A percentile compares a stretch with the other conserved stretches of the same genome.
Conservation (phyloP, 805 yeast genomes). For the Pichia sporocuriosa region DNA sequence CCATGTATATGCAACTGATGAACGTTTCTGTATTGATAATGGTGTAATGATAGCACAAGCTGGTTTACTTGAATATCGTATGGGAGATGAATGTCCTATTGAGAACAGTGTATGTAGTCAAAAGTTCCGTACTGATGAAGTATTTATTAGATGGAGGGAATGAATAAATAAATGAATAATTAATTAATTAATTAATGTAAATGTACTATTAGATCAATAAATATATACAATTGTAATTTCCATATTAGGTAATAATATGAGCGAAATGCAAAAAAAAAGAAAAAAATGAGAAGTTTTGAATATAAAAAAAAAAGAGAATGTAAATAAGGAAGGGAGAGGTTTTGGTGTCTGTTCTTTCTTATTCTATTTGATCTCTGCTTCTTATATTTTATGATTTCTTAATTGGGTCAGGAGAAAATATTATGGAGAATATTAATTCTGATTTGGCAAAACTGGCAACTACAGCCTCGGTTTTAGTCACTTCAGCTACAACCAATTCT, state of each 20-base stretch:
- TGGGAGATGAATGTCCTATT: slow-evolving; percentile 60
- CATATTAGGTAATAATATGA: too few relatives aligned
- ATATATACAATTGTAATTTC: too few relatives aligned
- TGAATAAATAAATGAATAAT: too few relatives aligned
- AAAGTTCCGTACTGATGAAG: slow-evolving; percentile 92
- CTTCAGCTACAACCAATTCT: slow-evolving; percentile 20
- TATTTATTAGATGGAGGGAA: slow-evolving; percentile 74
- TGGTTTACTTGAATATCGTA: slow-evolving; percentile 77
- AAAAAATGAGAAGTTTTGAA: too few relatives aligned
- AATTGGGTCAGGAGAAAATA: neutral
- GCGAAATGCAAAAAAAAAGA: too few relatives aligned
- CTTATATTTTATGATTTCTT: neutral
- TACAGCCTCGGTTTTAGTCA: slow-evolving; percentile 48
- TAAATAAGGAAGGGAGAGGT: neutral
- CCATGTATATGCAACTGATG: slow-evolving; percentile 89
- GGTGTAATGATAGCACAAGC: slow-evolving; percentile 99
- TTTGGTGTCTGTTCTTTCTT: too few relatives aligned
- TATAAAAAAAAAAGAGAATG: neutral
- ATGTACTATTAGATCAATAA: too few relatives aligned
- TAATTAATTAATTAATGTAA: too few relatives aligned
- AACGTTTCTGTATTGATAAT: slow-evolving; percentile 92
- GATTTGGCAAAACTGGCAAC: slow-evolving; percentile 43
- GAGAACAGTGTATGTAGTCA: slow-evolving; percentile 83
- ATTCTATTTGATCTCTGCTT: too few relatives aligned
- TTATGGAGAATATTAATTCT: slow-evolving; percentile 12